These are phyloP conservation scores for Musa acuminata DNA, from an alignment of 176 grass and related monocot species.

Conservation along the genomic window DNA sequence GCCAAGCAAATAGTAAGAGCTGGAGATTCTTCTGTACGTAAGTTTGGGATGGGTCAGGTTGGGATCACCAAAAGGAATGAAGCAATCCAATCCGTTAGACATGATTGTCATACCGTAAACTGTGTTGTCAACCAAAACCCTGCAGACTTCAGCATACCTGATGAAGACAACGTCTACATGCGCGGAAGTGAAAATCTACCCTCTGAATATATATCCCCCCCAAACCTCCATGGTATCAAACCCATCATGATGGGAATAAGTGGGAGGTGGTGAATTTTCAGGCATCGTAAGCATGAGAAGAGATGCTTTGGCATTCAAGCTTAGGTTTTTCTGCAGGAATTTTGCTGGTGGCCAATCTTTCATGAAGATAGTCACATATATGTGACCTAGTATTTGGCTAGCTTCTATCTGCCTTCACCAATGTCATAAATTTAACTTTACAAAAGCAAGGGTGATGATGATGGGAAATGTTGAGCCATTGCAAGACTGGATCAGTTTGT, in stretches of 20 bases:
- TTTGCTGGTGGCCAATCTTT: no score
- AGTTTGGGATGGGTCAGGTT: not conserved
- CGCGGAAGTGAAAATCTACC: not conserved
- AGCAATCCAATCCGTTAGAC: not conserved
- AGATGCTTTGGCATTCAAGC: no score
- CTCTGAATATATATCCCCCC: not conserved
- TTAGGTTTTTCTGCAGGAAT: no score
- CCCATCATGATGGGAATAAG: slow-evolving; percentile 7
- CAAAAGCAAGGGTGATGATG: no score
- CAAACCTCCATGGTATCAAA: not conserved
- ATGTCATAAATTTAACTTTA: no score
- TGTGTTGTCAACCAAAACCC: slow-evolving; percentile 17
- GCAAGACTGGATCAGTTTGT: no score
- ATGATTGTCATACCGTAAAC: not conserved
- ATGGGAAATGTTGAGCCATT: no score
- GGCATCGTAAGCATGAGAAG: not conserved
- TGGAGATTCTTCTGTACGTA: not conserved
- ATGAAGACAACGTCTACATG: slow-evolving; percentile 16
- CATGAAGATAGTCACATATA: no score
- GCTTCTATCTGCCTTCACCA: not conserved
- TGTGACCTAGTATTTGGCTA: no score
- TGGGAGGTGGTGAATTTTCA: not conserved
- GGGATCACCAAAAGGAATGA: not conserved
- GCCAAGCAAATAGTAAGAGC: not conserved
- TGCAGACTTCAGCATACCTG: slow-evolving; percentile 4